A percentile compares a stretch with the other conserved stretches of the same genome.
phyloP scores from a whole-genome alignment of 306 rosid species.

The Luffa aegyptiaca region DNA sequence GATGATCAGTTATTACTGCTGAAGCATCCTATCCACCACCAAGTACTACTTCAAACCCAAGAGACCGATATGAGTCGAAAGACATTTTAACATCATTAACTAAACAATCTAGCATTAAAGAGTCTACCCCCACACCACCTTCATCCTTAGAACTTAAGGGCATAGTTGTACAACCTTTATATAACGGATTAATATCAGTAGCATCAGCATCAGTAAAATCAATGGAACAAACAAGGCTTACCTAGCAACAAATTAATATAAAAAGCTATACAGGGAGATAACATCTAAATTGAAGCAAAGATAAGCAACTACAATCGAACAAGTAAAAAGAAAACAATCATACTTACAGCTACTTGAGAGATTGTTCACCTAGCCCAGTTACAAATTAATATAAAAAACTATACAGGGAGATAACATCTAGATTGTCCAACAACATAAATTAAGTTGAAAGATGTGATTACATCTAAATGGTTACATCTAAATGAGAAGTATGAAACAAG shows the following conservation, averaged over 20 bases:
- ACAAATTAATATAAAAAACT: no score
- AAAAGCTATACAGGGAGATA: neutral
- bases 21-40: no score
- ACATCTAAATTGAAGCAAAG: neutral
- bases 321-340: neutral
- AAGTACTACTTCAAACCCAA: no score
- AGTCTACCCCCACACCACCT: no score
- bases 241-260: neutral
- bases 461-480: neutral
- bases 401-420: no score
- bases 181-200: neutral
- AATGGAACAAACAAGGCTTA: neutral
- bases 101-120: no score
- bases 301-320: neutral
- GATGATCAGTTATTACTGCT: no score
- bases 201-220: neutral
- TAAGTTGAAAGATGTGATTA: neutral
- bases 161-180: no score
- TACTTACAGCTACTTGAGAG: conserved; percentile 66
- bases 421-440: neutral
- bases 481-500: neutral
- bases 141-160: no score
- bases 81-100: no score
- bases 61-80: no score
- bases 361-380: conserved; percentile 56